Conservation (phyloP, 345 rosid species). For the Punica granatum region DNA sequence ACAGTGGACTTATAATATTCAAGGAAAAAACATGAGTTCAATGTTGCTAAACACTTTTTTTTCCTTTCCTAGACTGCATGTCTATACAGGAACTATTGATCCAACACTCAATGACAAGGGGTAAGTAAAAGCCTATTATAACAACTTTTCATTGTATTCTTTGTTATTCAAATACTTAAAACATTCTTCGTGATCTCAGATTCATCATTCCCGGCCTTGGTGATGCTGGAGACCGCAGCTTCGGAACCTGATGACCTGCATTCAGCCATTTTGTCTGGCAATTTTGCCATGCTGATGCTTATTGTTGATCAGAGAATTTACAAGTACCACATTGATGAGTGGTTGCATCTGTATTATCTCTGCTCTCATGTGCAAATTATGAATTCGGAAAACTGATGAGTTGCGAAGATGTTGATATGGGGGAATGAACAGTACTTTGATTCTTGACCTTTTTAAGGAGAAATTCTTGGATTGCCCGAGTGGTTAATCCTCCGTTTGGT, state of each 20-base stretch:
- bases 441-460: too few relatives aligned
- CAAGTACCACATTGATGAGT: not conserved
- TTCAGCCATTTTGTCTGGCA: not conserved
- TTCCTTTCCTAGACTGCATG: slow-evolving; percentile 64
- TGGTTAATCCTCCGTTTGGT: too few relatives aligned
- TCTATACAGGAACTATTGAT: slow-evolving; percentile 84
- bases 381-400: not conserved
- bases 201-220: slow-evolving; percentile 97
- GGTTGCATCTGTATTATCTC: not conserved
- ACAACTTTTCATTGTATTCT: not conserved
- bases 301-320: slow-evolving; percentile 1
- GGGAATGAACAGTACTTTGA: too few relatives aligned
- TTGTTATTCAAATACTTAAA: not conserved
- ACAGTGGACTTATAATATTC: not conserved
- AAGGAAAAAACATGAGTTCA: not conserved
- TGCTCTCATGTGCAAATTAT: not conserved
- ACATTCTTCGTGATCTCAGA: slow-evolving; percentile 22
- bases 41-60: not conserved
- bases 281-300: slow-evolving; percentile 4
- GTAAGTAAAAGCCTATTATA: slow-evolving; percentile 25
- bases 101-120: slow-evolving; percentile 77
- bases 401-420: not conserved
- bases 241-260: slow-evolving; percentile 42
- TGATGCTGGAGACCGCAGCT: slow-evolving; percentile 96
- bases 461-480: too few relatives aligned